These are phyloP conservation scores for Aspergillus floridensis DNA, from an alignment of 2,329 filamentous ascomycete species.

Conservation along the genomic window DNA sequence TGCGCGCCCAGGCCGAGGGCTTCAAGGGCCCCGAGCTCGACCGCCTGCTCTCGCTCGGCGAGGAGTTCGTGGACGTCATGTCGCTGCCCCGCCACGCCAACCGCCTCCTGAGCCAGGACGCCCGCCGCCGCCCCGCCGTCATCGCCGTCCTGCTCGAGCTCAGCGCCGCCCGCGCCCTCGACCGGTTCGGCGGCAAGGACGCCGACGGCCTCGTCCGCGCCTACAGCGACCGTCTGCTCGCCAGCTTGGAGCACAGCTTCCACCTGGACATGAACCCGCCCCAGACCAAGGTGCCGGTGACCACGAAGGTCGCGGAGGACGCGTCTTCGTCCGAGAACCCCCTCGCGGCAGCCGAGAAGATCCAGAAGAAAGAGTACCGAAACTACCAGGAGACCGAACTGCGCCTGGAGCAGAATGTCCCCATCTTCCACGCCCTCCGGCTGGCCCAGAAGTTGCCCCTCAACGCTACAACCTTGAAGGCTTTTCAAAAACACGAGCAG, in stretches of 20 bases:
- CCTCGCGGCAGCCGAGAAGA: background rate
- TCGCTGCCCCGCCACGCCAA: conserved; percentile 34
- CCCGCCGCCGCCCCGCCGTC: conserved; percentile 42
- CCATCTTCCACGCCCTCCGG: conserved; percentile 44
- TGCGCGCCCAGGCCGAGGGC: conserved; percentile 30
- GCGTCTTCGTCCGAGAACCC: no score
- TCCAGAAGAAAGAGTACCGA: background rate
- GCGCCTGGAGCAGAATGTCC: conserved; percentile 32
- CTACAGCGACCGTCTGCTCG: conserved; percentile 40
- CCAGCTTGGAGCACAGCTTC: conserved; percentile 27
- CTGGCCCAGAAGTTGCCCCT: conserved; percentile 35
- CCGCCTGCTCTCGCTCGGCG: conserved; percentile 33
- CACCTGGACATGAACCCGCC: conserved; percentile 14
- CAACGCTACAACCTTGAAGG: conserved; percentile 23
- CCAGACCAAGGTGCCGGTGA: background rate
- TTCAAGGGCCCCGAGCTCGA: conserved; percentile 34
- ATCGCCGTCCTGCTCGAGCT: conserved; percentile 46
- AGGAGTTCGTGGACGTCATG: conserved; percentile 36
- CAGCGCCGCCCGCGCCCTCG: conserved; percentile 43
- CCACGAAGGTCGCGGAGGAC: no score
- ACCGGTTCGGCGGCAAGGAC: conserved; percentile 39
- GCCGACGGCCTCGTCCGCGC: conserved; percentile 37
- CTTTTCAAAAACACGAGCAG: conserved; percentile 24
- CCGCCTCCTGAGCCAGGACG: conserved; percentile 27
- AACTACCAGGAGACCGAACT: conserved; percentile 22